phyloP scores from a whole-genome alignment of 164 flowering plant species.

The Umbilicus rupestris region DNA sequence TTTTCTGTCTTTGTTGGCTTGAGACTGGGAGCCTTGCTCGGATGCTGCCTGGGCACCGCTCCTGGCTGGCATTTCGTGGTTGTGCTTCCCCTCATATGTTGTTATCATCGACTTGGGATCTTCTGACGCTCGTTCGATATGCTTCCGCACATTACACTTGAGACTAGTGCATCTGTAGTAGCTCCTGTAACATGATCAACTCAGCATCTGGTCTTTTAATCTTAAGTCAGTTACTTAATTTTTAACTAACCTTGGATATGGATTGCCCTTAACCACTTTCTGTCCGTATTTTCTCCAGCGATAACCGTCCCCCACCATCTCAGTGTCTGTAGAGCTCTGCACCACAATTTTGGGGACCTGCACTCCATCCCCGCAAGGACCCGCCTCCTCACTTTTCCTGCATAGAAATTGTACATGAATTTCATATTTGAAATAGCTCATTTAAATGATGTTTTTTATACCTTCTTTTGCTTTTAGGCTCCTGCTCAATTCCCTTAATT shows the following conservation, averaged over 20 bases:
- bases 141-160: slow-evolving; percentile 78
- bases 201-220: neutral
- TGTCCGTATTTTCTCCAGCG: slow-evolving; percentile 99
- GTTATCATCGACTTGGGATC: slow-evolving; percentile 75
- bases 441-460: slow-evolving; percentile 15
- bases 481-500: slow-evolving; percentile 40
- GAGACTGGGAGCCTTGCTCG: slow-evolving; percentile 22
- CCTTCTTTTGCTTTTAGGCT: slow-evolving; percentile 68
- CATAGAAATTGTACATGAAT: neutral
- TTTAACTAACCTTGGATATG: slow-evolving; percentile 69
- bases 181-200: slow-evolving; percentile 61
- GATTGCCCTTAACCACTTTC: slow-evolving; percentile 91
- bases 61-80: slow-evolving; percentile 65
- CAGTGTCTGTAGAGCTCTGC: slow-evolving; percentile 51
- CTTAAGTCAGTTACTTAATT: neutral
- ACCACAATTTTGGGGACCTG: slow-evolving; percentile 33
- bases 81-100: slow-evolving; percentile 87
- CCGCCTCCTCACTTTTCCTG: slow-evolving; percentile 50
- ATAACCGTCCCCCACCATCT: slow-evolving; percentile 63
- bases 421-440: neutral
- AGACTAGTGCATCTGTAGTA: slow-evolving; percentile 59
- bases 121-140: slow-evolving; percentile 75
- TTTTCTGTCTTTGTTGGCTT: neutral
- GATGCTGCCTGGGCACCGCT: slow-evolving; percentile 25
- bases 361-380: slow-evolving; percentile 22